These are phyloP conservation scores for Pyrenophora graminea DNA, from an alignment of 2,329 filamentous ascomycete species.

Conservation along the genomic window DNA sequence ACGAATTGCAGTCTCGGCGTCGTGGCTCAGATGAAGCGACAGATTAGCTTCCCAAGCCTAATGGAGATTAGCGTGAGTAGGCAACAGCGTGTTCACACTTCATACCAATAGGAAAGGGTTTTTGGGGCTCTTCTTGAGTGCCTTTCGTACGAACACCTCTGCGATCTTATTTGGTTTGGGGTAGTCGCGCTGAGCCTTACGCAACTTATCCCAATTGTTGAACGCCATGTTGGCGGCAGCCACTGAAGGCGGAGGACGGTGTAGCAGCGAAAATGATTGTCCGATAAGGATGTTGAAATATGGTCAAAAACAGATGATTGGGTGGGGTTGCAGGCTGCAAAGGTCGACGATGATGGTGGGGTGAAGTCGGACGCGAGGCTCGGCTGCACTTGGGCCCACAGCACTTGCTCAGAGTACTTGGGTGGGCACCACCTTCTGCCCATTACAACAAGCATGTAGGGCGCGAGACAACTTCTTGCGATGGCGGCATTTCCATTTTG, in stretches of 20 bases:
- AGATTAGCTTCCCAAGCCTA: conserved; percentile 43
- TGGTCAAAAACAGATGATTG: conserved; percentile 8
- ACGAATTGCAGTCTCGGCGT: conserved; percentile 13
- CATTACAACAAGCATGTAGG: no score
- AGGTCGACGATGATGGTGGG: no score
- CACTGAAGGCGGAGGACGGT: background rate
- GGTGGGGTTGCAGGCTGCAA: background rate
- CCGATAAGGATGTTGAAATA: conserved; percentile 2
- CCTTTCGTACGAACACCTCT: conserved; percentile 36
- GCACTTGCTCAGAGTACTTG: no score
- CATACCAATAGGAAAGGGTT: conserved; percentile 44
- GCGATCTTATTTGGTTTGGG: conserved; percentile 41
- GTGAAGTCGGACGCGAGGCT: no score
- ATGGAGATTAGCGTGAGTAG: conserved; percentile 4
- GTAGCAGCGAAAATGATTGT: background rate
- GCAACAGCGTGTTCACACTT: background rate
- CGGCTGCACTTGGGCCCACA: no score
- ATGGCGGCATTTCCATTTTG: no score
- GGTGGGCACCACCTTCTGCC: no score
- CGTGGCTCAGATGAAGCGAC: conserved; percentile 22
- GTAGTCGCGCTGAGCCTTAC: conserved; percentile 38
- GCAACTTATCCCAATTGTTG: conserved; percentile 42
- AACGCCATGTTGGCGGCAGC: conserved; percentile 33
- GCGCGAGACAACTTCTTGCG: no score
- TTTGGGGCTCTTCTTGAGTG: conserved; percentile 42